phyloP scores from a whole-genome alignment of 2,329 filamentous ascomycete species.

The Neocucurbitaria cava region DNA sequence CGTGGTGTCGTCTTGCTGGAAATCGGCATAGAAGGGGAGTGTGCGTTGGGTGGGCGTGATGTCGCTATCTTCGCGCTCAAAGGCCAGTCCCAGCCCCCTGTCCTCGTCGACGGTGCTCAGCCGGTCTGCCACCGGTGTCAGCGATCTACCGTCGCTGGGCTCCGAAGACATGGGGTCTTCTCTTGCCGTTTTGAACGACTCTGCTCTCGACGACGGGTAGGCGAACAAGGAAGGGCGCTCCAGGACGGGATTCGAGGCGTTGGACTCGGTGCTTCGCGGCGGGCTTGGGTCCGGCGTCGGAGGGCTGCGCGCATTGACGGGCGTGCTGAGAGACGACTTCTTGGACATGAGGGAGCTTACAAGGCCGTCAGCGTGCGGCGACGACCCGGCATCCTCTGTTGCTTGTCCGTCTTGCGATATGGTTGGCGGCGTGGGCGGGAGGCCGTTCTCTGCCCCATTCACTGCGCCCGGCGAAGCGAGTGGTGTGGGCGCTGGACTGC shows the following conservation, averaged over 20 bases:
- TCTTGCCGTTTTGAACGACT: conserved; percentile 56
- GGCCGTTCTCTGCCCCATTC: conserved; percentile 42
- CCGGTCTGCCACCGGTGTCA: conserved; percentile 34
- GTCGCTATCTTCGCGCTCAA: conserved; percentile 41
- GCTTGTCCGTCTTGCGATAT: conserved; percentile 42
- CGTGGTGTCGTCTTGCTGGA: conserved; percentile 14
- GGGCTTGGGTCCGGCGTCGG: conserved; percentile 50
- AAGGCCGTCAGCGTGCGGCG: conserved; percentile 50
- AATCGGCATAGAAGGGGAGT: conserved; percentile 14
- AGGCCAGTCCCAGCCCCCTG: conserved; percentile 44
- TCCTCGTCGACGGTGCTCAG: conserved; percentile 42
- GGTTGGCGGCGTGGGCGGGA: conserved; percentile 56
- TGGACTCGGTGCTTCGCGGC: conserved; percentile 36
- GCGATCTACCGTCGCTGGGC: conserved; percentile 35
- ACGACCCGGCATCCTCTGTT: conserved; percentile 28
- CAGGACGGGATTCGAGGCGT: conserved; percentile 10
- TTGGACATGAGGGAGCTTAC: conserved; percentile 48
- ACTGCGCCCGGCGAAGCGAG: conserved; percentile 36
- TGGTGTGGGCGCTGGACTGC: conserved; percentile 35
- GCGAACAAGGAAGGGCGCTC: conserved; percentile 37
- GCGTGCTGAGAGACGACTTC: conserved; percentile 50
- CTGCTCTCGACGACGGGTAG: conserved; percentile 53
- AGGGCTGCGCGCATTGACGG: conserved; percentile 50
- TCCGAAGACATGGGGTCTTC: conserved; percentile 50
- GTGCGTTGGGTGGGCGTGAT: conserved; percentile 40